A percentile compares a stretch with the other conserved stretches of the same genome.
Conservation (phyloP, 2,329 filamentous ascomycete genomes). For the Tolypocladium pustulatum region DNA sequence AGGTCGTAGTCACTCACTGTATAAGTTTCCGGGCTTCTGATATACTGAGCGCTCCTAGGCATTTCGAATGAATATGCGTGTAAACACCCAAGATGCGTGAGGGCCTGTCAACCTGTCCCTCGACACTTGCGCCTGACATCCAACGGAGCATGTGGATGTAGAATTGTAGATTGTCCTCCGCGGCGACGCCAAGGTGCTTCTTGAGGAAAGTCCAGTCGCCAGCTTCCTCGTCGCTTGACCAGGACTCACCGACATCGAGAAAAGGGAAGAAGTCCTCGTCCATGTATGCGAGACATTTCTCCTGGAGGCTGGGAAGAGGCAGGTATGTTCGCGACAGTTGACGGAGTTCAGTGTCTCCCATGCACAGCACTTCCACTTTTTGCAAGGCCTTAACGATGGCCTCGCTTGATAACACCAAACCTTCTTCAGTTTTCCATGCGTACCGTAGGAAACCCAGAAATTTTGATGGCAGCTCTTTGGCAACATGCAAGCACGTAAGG, state of each 20-base stretch:
- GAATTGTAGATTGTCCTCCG: neutral
- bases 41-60: neutral
- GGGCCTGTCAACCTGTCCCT: neutral
- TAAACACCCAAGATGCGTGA: neutral
- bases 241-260: neutral
- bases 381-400: neutral
- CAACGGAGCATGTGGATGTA: neutral
- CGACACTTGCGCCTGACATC: neutral
- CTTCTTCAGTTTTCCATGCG: neutral
- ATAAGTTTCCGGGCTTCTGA: neutral
- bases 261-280: neutral
- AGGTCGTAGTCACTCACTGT: neutral
- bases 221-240: neutral
- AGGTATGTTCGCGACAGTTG: neutral
- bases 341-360: neutral
- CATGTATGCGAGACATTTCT: neutral
- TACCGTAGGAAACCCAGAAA: neutral
- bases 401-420: neutral
- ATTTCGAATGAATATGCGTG: neutral
- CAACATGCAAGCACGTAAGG: neutral
- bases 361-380: neutral
- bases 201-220: neutral
- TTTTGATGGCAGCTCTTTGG: neutral
- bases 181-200: neutral
- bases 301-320: neutral